Conservation (phyloP, 2,329 filamentous ascomycete genomes). For the Calonectria pauciramosa region DNA sequence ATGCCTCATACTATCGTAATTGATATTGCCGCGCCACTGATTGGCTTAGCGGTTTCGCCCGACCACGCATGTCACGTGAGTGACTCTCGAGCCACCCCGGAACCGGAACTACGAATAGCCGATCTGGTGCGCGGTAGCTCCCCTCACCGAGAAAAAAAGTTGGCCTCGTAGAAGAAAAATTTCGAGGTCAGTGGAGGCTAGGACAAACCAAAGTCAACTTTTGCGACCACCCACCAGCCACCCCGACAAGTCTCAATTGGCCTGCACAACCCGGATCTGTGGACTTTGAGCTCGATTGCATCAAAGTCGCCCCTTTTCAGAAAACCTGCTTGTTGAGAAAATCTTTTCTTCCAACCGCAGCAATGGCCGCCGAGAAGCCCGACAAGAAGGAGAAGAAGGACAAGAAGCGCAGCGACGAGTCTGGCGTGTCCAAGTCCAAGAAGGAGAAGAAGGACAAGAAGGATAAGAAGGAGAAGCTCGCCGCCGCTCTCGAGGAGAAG, state of each 20-base stretch:
- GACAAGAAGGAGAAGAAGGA: slow-evolving; percentile 71
- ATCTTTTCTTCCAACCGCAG: slow-evolving; percentile 36
- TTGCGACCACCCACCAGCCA: slow-evolving; percentile 40
- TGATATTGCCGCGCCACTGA: slow-evolving; percentile 37
- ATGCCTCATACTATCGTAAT: slow-evolving; percentile 37
- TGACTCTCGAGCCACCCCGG: slow-evolving; percentile 15
- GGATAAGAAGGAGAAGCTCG: slow-evolving; percentile 81
- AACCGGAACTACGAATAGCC: slow-evolving; percentile 50
- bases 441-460: slow-evolving; percentile 77
- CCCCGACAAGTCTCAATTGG: slow-evolving; percentile 39
- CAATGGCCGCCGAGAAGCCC: slow-evolving; percentile 63
- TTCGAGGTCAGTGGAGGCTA: slow-evolving; percentile 47
- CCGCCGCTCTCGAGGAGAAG: slow-evolving; percentile 75
- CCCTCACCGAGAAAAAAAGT: slow-evolving; percentile 50
- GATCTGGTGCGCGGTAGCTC: slow-evolving; percentile 43
- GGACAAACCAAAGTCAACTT: slow-evolving; percentile 40
- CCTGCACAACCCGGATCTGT: slow-evolving; percentile 22
- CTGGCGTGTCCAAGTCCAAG: slow-evolving; percentile 67
- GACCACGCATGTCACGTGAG: slow-evolving; percentile 32
- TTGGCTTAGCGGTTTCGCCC: slow-evolving; percentile 29
- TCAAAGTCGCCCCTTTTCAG: slow-evolving; percentile 9
- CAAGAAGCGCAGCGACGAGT: slow-evolving; percentile 70
- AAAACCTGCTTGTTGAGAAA: slow-evolving; percentile 20
- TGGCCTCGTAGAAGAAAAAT: slow-evolving; percentile 46
- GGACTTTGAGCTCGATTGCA: slow-evolving; percentile 29